phyloP scores from a whole-genome alignment of 495 filamentous ascomycete genomes.

The Penicillium samsonianum region DNA sequence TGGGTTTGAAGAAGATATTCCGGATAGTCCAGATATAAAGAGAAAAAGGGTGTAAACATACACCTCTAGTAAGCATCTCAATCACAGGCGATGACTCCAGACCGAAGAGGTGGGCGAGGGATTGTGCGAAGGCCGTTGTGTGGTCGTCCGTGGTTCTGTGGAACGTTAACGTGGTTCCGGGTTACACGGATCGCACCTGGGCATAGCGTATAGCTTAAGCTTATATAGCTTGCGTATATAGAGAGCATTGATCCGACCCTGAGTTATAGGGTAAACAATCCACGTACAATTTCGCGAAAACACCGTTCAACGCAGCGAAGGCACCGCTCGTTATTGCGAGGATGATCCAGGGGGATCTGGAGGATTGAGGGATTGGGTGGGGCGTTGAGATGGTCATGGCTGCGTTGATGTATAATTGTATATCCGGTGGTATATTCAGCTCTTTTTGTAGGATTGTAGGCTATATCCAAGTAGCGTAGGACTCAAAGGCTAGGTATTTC shows the following conservation, averaged over 20 bases:
- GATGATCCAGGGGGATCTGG: slow-evolving; percentile 65
- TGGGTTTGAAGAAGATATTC: slow-evolving; percentile 2
- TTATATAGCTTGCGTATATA: background rate
- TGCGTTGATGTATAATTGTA: background rate
- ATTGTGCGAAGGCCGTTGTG: slow-evolving; percentile 67
- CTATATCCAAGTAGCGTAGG: background rate
- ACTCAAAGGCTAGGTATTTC: background rate
- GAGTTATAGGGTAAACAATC: no score
- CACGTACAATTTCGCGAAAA: slow-evolving; percentile 91
- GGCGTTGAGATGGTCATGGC: slow-evolving; percentile 18
- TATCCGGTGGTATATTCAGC: background rate
- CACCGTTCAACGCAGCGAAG: slow-evolving; percentile 90
- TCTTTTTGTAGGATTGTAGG: background rate
- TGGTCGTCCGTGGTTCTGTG: slow-evolving; percentile 80
- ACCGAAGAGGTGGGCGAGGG: slow-evolving; percentile 62
- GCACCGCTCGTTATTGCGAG: slow-evolving; percentile 82
- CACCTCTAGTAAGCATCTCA: slow-evolving; percentile 66
- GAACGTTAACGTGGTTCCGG: slow-evolving; percentile 1
- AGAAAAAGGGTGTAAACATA: slow-evolving; percentile 46
- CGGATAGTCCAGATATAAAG: background rate
- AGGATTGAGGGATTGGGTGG: slow-evolving; percentile 11
- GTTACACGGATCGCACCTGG: background rate
- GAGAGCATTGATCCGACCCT: no score
- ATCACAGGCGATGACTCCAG: slow-evolving; percentile 52
- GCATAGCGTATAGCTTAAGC: background rate